Evolutionary conservation across 257 asterid species (phyloP).

Genomic region (Fraxinus quadrangulata): DNA sequence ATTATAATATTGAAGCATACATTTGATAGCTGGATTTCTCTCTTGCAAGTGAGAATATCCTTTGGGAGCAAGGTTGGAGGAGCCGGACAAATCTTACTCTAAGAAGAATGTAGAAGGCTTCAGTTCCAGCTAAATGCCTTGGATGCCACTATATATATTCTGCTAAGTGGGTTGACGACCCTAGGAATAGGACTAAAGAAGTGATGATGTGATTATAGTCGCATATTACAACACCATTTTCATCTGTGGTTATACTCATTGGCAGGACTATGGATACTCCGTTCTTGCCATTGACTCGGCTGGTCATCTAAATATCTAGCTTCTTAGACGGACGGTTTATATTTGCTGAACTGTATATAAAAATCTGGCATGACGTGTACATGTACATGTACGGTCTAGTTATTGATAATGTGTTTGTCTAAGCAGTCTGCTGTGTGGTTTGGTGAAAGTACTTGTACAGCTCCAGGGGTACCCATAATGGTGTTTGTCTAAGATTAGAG

Average conservation of each 20-base stretch:
- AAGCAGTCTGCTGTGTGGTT: conserved; percentile 29
- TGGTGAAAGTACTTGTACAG: conserved; percentile 29
- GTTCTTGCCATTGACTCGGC: conserved; percentile 49
- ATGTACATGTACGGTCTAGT: conserved; percentile 40
- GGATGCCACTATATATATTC: conserved; percentile 50
- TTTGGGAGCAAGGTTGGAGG: conserved; percentile 46
- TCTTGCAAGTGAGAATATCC: conserved; percentile 39
- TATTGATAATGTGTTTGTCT: conserved; percentile 27
- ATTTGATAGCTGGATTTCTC: conserved; percentile 45
- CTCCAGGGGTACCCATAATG: conserved; percentile 26
- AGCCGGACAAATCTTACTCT: conserved; percentile 32
- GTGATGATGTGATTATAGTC: conserved; percentile 40
- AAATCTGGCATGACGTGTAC: conserved; percentile 46
- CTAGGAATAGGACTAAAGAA: conserved; percentile 45
- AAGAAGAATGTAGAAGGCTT: conserved; percentile 43
- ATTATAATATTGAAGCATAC: conserved; percentile 45
- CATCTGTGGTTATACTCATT: conserved; percentile 43
- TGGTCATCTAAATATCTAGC: conserved; percentile 43
- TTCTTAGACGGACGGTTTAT: conserved; percentile 41
- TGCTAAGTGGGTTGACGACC: conserved; percentile 44
- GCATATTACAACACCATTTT: conserved; percentile 43
- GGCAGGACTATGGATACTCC: conserved; percentile 38
- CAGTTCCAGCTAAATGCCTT: conserved; percentile 39
- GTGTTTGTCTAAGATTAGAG: conserved; percentile 25
- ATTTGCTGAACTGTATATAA: conserved; percentile 63